These are phyloP conservation scores for Wickerhamiella kurtzmanii DNA, from an alignment of 805 yeast genomes.

Conservation along the genomic window DNA sequence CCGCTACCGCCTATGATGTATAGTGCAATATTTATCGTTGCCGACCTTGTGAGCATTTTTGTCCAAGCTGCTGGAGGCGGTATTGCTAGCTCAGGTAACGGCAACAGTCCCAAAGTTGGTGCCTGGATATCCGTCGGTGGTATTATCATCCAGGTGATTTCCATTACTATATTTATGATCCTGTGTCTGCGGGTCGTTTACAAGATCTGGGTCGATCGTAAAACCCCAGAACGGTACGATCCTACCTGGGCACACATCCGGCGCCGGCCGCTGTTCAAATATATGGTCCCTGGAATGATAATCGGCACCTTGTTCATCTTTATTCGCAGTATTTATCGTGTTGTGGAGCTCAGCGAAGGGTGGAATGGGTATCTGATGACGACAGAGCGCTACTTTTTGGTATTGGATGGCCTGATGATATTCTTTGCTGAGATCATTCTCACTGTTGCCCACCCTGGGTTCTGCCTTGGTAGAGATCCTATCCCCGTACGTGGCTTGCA, in stretches of 20 bases:
- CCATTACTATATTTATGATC: constrained; percentile 46
- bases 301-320: constrained; percentile 39
- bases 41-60: constrained; percentile 47
- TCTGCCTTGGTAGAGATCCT: background rate
- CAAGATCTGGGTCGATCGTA: background rate
- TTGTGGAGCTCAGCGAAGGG: constrained; percentile 55
- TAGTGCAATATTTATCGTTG: constrained; percentile 44
- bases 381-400: constrained; percentile 42
- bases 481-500: background rate
- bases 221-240: background rate
- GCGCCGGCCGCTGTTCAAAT: constrained; percentile 11
- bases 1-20: constrained; percentile 39
- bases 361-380: constrained; percentile 51
- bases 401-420: constrained; percentile 44
- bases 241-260: constrained; percentile 2
- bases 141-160: constrained; percentile 53
- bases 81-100: constrained; percentile 38
- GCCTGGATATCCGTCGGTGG: constrained; percentile 61
- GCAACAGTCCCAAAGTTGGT: constrained; percentile 26
- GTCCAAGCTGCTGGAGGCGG: constrained; percentile 68
- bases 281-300: constrained; percentile 14
- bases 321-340: constrained; percentile 55
- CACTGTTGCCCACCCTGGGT: constrained; percentile 2
- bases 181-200: constrained; percentile 35
- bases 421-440: background rate